Evolutionary conservation across 805 yeast genomes (phyloP), one percentile per base, ranked within the genome.

Genomic region (Blastobotrys peoriensis): DNA sequence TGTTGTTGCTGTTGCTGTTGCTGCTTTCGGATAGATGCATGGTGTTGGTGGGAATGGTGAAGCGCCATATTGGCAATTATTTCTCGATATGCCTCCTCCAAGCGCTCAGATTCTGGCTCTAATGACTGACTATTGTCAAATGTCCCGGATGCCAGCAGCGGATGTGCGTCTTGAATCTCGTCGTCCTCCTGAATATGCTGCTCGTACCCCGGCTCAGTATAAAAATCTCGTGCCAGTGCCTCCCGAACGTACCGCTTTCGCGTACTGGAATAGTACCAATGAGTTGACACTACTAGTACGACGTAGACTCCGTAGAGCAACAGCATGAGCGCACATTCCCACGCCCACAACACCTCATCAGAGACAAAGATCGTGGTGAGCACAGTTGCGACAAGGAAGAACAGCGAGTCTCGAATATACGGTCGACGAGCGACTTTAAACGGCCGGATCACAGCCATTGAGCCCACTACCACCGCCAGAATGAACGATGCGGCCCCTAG

Each of bases 401-500:
- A 75, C 0, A 63, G 51, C 0, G 78, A 53, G 59, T 91, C 97
- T 48, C 82, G 68, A 4, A 79, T 34, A 56, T 87, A 85, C 28
- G 65, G 50, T 20, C 47, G 47, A 33, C 51, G 48, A 21, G 59
- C 56, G 17, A 86, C 83, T 43, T 73, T 63, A 49, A 81, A 79
- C 0, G 95, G 89, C 30, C 74, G 70, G 1, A 80, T 61, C 0
- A 88, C 60, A 0, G 86, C 82, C 76, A 91, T 83, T 0, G 78
- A 61, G 0, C 98, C 98, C 19, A 86, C 70, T 0, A 91, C 85
- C 9, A 86, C 82, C 1, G 91, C 78, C 2, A 84, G 72, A 15
- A 89, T 78, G 57, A 93, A 88, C 37, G 84, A 76, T 0, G 94
- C 85, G 1, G 96, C 93, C 0, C 98, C 98, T 25, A 88, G 64